phyloP scores from a whole-genome alignment of 2,329 filamentous ascomycete genomes.

The Furcasterigmium sp. region DNA sequence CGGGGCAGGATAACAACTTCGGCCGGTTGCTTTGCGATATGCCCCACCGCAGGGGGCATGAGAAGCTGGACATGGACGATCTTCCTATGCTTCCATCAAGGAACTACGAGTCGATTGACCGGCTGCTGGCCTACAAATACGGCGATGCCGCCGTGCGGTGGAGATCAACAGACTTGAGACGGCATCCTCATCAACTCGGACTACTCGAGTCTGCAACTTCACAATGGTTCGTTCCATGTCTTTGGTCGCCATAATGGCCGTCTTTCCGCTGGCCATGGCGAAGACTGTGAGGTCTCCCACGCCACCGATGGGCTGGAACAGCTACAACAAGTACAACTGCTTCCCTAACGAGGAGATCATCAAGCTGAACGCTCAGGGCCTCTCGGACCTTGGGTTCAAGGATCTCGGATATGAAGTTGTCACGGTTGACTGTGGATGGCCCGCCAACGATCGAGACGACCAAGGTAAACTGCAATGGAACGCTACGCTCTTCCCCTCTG shows the following conservation, averaged over 20 bases:
- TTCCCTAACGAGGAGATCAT: slow-evolving; percentile 41
- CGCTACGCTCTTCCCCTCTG: slow-evolving; percentile 41
- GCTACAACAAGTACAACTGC: slow-evolving; percentile 52
- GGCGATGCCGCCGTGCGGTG: too few species aligned
- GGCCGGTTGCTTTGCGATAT: too few species aligned
- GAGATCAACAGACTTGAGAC: too few species aligned
- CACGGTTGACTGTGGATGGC: slow-evolving; percentile 57
- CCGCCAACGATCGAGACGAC: slow-evolving; percentile 26
- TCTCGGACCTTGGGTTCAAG: slow-evolving; percentile 45
- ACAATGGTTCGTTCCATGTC: too few species aligned
- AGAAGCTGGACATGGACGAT: too few species aligned
- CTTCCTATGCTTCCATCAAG: too few species aligned
- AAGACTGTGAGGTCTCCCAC: slow-evolving; percentile 19
- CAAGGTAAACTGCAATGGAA: slow-evolving; percentile 46
- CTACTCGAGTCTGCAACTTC: too few species aligned
- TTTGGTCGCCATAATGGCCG: background rate
- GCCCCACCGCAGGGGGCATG: too few species aligned
- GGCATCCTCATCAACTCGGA: too few species aligned
- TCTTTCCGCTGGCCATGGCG: background rate
- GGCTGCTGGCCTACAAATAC: too few species aligned
- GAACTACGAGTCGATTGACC: too few species aligned
- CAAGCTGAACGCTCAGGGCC: slow-evolving; percentile 44
- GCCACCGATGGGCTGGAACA: slow-evolving; percentile 51
- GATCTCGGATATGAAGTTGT: slow-evolving; percentile 50
- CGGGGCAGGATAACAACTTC: too few species aligned